Evolutionary conservation across 306 rosid species (phyloP), one percentile per base, ranked within the genome.

Genomic region (Mimosa pudica): DNA sequence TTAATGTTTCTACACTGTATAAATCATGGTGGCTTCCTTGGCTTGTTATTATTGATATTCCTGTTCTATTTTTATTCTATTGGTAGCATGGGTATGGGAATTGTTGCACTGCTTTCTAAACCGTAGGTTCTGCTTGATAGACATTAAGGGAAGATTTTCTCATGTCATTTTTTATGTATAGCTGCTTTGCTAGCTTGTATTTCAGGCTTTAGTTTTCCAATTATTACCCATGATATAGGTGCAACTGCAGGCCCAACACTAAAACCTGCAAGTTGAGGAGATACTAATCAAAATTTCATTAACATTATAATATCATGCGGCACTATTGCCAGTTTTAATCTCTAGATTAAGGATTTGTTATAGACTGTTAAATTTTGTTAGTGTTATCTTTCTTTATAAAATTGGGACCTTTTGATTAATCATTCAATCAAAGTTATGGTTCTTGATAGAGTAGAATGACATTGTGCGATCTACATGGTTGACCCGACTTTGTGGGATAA

Each of bases 81-180:
- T 55, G 82, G 51, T 55, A 35, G 16, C 45, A 35, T 58, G 57
- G 72, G 75, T 49, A 1, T 46, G 42, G 38, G 78, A 69, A 64
- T 38, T 79, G 47, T 58, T 42, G 42, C 61, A 16, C 52, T 35
- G 71, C 58, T 24, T 69, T 63, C 49, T 77, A 74, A 73, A 44
- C 32, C 45, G 1, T 66, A 41, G 70, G 62, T 35, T 24, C 12
- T 82, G 73, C 71, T 68, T 75, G 60, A 46, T 66, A 63, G 51
- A 32, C 42, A 41, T 62, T 11, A 73, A 72, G 42, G 20, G 42
- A 65, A 30, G 44, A 75, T 79, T 76, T 14, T 54, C 58, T 77
- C 65, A 71, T 81, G 81, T 51, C 41, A 60, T 81, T 42, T 44
- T 36, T 66, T 68, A 5, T 54, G 8, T 73, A 3, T 73, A 33